phyloP scores from a whole-genome alignment of 108 stramenopile species.

The Conticribra weissflogii region DNA sequence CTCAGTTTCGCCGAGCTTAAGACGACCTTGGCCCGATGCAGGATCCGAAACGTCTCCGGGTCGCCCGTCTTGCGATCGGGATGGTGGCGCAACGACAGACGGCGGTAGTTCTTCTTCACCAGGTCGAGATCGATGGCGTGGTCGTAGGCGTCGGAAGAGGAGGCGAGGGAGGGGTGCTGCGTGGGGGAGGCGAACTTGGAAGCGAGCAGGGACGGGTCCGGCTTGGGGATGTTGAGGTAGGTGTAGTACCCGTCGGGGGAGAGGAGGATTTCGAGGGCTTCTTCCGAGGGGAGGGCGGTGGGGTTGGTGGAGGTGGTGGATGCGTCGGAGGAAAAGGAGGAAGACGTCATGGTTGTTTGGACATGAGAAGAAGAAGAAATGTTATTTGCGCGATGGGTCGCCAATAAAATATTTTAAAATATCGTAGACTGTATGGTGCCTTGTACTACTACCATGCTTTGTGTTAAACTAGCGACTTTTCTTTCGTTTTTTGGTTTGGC shows the following conservation, averaged over 20 bases:
- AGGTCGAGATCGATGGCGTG: slow-evolving; percentile 55
- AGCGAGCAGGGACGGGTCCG: slow-evolving; percentile 9
- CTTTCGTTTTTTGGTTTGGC: too few species aligned
- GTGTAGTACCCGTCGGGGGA: slow-evolving; percentile 86
- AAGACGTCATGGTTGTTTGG: neutral
- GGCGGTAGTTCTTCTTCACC: slow-evolving; percentile 84
- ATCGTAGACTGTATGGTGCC: too few species aligned
- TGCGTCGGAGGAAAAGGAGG: slow-evolving; percentile 2
- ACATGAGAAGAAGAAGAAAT: neutral
- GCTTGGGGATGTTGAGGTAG: slow-evolving; percentile 69
- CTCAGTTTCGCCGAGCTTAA: slow-evolving; percentile 69
- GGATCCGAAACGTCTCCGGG: slow-evolving; percentile 75
- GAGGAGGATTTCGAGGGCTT: slow-evolving; percentile 70
- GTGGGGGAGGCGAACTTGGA: slow-evolving; percentile 1
- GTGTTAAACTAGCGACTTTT: too few species aligned
- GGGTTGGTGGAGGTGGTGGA: neutral
- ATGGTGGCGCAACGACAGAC: slow-evolving; percentile 67
- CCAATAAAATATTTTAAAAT: too few species aligned
- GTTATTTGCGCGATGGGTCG: too few species aligned
- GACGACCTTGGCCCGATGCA: slow-evolving; percentile 82
- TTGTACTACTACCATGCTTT: too few species aligned
- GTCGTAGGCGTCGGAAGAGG: slow-evolving; percentile 1
- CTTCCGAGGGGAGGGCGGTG: slow-evolving; percentile 36
- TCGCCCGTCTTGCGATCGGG: slow-evolving; percentile 79
- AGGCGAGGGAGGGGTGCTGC: neutral